A percentile compares a stretch with the other conserved stretches of the same genome.
Conservation (phyloP, 192 early-diverging fungal species). For the Haplosporangium gracile region DNA sequence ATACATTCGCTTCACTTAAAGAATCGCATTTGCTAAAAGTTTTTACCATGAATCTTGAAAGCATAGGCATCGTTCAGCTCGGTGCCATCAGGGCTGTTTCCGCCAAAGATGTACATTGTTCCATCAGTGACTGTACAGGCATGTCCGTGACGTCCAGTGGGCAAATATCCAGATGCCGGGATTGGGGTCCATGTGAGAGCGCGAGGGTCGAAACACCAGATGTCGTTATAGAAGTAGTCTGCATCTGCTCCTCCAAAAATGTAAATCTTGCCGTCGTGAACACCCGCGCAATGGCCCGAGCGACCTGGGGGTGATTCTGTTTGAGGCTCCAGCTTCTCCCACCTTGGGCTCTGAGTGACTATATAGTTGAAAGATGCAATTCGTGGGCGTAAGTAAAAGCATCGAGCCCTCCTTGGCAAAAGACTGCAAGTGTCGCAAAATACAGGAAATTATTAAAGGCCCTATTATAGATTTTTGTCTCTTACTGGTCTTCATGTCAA, state of each 20-base stretch:
- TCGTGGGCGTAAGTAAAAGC: too few relatives aligned
- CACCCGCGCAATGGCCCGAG: slow-evolving; percentile 47
- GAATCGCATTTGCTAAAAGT: neutral
- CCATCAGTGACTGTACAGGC: slow-evolving; percentile 60
- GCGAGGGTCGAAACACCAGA: slow-evolving; percentile 67
- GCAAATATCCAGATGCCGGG: slow-evolving; percentile 62
- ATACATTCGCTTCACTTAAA: neutral
- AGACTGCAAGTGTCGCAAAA: too few relatives aligned
- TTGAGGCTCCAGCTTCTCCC: slow-evolving; percentile 51
- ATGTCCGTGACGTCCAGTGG: slow-evolving; percentile 59
- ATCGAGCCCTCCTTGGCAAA: too few relatives aligned
- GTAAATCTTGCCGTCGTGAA: slow-evolving; percentile 42
- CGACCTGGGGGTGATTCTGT: slow-evolving; percentile 55
- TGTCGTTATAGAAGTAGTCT: slow-evolving; percentile 66
- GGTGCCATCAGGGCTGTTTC: slow-evolving; percentile 57
- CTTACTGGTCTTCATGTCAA: slow-evolving; percentile 63
- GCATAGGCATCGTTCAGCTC: slow-evolving; percentile 65
- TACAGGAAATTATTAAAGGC: too few relatives aligned
- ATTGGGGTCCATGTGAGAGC: slow-evolving; percentile 61
- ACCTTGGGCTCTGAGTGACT: slow-evolving; percentile 47
- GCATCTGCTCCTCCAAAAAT: slow-evolving; percentile 67
- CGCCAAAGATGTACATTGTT: slow-evolving; percentile 69
- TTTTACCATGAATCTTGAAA: slow-evolving; percentile 63
- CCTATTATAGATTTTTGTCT: neutral
- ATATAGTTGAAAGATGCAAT: neutral